Evolutionary conservation across 331 rosid species (phyloP).

Genomic region (Stylosanthes scabra): DNA sequence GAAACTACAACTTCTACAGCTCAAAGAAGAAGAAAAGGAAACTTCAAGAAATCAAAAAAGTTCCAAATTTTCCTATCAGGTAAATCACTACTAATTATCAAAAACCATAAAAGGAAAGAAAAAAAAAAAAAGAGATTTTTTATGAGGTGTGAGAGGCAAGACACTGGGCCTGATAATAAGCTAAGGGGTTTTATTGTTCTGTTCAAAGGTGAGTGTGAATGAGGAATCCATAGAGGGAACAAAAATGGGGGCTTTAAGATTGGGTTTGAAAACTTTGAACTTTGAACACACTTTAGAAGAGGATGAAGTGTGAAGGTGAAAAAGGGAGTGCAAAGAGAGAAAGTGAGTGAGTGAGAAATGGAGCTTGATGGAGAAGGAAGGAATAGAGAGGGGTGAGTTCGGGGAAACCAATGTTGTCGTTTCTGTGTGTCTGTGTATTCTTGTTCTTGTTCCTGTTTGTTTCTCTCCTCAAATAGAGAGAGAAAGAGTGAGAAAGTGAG

Average conservation of each 20-base stretch:
- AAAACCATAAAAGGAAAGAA: background rate
- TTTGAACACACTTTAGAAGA: background rate
- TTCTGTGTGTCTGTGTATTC: background rate
- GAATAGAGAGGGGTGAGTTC: constrained; percentile 27
- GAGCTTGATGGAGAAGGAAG: constrained; percentile 51
- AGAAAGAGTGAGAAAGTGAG: no score
- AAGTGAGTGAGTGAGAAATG: background rate
- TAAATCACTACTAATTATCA: no score
- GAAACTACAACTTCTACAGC: constrained; percentile 17
- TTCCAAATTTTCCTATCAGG: no score
- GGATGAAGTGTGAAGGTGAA: background rate
- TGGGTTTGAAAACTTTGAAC: background rate
- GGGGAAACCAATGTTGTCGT: constrained; percentile 34
- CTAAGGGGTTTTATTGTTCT: background rate
- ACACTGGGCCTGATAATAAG: background rate
- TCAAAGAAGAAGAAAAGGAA: constrained; percentile 9
- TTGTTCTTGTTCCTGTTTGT: background rate
- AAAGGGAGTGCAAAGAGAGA: background rate
- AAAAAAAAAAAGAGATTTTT: background rate
- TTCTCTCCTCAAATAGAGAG: background rate
- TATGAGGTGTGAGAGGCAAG: constrained; percentile 1
- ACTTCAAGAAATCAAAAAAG: background rate
- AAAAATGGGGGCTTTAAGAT: background rate
- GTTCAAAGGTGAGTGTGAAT: constrained; percentile 10
- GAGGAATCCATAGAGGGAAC: constrained; percentile 2